phyloP scores from a whole-genome alignment of 2,329 filamentous ascomycete species.

The Aspergillus aculeatus region DNA sequence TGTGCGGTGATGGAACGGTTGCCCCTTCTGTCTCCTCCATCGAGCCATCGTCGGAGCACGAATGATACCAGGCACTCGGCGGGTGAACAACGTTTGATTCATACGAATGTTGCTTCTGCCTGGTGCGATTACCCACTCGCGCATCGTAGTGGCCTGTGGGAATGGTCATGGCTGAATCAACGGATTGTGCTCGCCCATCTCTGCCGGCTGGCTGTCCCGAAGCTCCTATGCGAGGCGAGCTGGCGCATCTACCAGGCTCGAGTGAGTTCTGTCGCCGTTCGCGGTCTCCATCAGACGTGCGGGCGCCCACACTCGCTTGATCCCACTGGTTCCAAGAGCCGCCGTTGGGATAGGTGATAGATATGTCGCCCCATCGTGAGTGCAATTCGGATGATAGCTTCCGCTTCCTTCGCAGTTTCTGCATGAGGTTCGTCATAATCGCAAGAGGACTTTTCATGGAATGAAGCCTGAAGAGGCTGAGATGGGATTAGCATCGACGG shows the following conservation, averaged over 20 bases:
- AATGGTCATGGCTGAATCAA: slow-evolving; percentile 19
- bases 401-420: slow-evolving; percentile 35
- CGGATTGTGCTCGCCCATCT: slow-evolving; percentile 5
- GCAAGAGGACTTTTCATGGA: slow-evolving; percentile 28
- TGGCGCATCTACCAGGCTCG: slow-evolving; percentile 10
- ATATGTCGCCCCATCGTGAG: slow-evolving; percentile 41
- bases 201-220: neutral
- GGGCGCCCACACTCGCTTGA: slow-evolving; percentile 20
- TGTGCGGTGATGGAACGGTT: slow-evolving; percentile 1
- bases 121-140: slow-evolving; percentile 25
- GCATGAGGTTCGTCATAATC: slow-evolving; percentile 32
- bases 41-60: slow-evolving; percentile 18
- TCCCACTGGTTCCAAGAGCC: slow-evolving; percentile 45
- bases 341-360: slow-evolving; percentile 41
- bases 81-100: neutral
- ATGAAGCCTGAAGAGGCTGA: slow-evolving; percentile 10
- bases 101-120: slow-evolving; percentile 9
- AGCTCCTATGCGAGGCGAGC: slow-evolving; percentile 3
- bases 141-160: slow-evolving; percentile 35
- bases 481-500: slow-evolving; percentile 14
- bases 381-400: slow-evolving; percentile 38
- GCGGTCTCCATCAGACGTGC: slow-evolving; percentile 9
- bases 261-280: slow-evolving; percentile 15
- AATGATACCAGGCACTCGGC: slow-evolving; percentile 12
- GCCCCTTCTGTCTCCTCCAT: slow-evolving; percentile 27